Evolutionary conservation across 2,329 filamentous ascomycete genomes (phyloP), one percentile per base, ranked within the genome.

Genomic region (Colletotrichum graminicola): DNA sequence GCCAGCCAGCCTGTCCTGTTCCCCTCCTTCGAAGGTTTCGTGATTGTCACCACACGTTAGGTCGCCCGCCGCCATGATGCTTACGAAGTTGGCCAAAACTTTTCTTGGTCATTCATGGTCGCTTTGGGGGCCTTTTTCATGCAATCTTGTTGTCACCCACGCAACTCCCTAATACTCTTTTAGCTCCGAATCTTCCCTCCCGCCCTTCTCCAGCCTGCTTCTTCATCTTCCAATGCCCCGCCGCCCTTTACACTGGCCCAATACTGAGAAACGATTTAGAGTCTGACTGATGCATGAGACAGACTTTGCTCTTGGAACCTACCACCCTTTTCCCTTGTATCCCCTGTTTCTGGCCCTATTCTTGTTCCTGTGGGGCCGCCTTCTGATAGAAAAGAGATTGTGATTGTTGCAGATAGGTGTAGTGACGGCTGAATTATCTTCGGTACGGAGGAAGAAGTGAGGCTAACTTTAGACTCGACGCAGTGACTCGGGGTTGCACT

Each of bases 291-390:
- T 56, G 54, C 34, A 57, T 18, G n/a, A 7, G 12, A 14, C 54
- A 57, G 21, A 23, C 54, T 39, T 56, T 6, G 21, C 10, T 39
- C 2, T 5, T 23, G 8, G 8, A 5, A 56, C 26, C 39, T 10
- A 39, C 23, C 56, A 60, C 56, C 21, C 45, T 45, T 5, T 23
- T 29, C 10, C 56, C 7, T 45, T 21, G 23, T 60, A 11, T 12
- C 26, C 21, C 56, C 11, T 16, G 56, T 45, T 32, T 26, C 56
- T 60, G 56, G 26, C 56, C 12, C 26, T 60, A 45, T 43, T 60
- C n/a, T 18, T 60, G 16, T 45, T 60, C 36, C 39, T n/a, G 23
- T 60, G 10, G n/a, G 56, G 45, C n/a, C 12, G n/a, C 3, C 11
- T 41, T 16, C 26, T 3, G 6, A 26, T 4, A 6, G 7, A n/a